phyloP scores from a whole-genome alignment of 495 filamentous ascomycete genomes.

The Penicillium verhagenii region DNA sequence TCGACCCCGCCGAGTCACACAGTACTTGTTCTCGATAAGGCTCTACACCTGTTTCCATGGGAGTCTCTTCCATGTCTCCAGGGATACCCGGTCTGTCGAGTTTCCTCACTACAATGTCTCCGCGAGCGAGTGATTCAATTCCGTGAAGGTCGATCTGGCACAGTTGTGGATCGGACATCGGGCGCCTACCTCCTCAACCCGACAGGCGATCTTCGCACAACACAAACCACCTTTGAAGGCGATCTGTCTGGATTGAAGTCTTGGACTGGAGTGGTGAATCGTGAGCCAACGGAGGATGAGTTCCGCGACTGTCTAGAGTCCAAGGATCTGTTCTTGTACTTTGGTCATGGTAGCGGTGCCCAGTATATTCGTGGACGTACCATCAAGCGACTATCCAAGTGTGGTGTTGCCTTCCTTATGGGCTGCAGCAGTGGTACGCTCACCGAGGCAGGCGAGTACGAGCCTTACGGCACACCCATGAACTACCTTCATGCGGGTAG shows the following conservation, averaged over 20 bases:
- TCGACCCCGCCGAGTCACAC: slow-evolving; percentile 75
- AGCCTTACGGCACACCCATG: slow-evolving; percentile 83
- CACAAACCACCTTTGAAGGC: slow-evolving; percentile 68
- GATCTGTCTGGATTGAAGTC: slow-evolving; percentile 52
- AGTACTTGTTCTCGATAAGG: slow-evolving; percentile 89
- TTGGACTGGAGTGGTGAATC: slow-evolving; percentile 67
- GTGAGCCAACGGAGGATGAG: slow-evolving; percentile 72
- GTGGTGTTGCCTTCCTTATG: slow-evolving; percentile 85
- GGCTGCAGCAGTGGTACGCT: slow-evolving; percentile 82
- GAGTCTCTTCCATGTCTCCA: slow-evolving; percentile 88
- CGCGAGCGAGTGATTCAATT: slow-evolving; percentile 63
- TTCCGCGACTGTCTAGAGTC: slow-evolving; percentile 61
- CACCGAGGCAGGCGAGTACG: slow-evolving; percentile 80
- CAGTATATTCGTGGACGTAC: slow-evolving; percentile 85
- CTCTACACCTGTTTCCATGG: slow-evolving; percentile 89
- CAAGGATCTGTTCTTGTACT: slow-evolving; percentile 78
- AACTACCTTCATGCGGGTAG: slow-evolving; percentile 85
- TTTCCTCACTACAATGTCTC: slow-evolving; percentile 80
- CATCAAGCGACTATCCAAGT: slow-evolving; percentile 71
- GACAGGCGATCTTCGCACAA: slow-evolving; percentile 73
- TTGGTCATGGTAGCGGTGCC: slow-evolving; percentile 92
- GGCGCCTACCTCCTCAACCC: slow-evolving; percentile 91
- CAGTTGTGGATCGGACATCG: slow-evolving; percentile 41
- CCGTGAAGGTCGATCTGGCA: slow-evolving; percentile 29
- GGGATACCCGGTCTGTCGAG: slow-evolving; percentile 73